phyloP scores from a whole-genome alignment of 805 yeast genomes.

The Teunomyces lycoperdinae region DNA sequence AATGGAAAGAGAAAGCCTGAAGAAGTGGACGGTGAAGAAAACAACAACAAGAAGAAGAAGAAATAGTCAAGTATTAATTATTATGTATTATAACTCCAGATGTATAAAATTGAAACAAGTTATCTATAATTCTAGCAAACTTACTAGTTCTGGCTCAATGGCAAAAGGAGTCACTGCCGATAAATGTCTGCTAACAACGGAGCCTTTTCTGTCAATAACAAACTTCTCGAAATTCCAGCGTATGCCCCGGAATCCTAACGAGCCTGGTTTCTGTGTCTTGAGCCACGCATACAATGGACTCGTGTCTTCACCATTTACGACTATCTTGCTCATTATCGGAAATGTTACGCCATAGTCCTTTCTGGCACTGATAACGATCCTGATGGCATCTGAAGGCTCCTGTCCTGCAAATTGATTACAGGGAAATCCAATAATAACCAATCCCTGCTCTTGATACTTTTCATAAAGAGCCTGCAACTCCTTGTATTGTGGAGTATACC shows the following conservation, averaged over 20 bases:
- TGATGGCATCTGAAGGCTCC: constrained; percentile 61
- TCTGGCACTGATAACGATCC: constrained; percentile 20
- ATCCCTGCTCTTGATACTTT: constrained; percentile 60
- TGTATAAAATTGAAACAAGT: not conserved
- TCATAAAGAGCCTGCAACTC: constrained; percentile 68
- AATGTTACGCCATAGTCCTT: constrained; percentile 30
- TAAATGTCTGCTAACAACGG: constrained; percentile 58
- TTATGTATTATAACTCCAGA: not conserved
- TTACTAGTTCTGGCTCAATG: constrained; percentile 37
- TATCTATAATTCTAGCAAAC: constrained; percentile 13
- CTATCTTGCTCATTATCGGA: constrained; percentile 35
- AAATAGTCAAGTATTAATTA: not conserved
- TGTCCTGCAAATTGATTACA: constrained; percentile 86
- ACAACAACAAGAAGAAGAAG: constrained; percentile 8
- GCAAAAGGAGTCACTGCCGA: constrained; percentile 66
- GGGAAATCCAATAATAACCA: constrained; percentile 79
- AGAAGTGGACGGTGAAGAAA: constrained; percentile 4
- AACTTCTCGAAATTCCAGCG: constrained; percentile 84
- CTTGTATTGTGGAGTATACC: constrained; percentile 49
- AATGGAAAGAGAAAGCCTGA: constrained; percentile 7
- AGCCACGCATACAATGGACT: constrained; percentile 28
- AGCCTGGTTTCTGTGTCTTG: constrained; percentile 24
- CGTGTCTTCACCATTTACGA: constrained; percentile 35
- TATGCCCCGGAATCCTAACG: constrained; percentile 43
- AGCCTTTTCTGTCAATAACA: constrained; percentile 54